phyloP scores from a whole-genome alignment of 2,329 filamentous ascomycete genomes.

The Lasiodiplodia gonubiensis region DNA sequence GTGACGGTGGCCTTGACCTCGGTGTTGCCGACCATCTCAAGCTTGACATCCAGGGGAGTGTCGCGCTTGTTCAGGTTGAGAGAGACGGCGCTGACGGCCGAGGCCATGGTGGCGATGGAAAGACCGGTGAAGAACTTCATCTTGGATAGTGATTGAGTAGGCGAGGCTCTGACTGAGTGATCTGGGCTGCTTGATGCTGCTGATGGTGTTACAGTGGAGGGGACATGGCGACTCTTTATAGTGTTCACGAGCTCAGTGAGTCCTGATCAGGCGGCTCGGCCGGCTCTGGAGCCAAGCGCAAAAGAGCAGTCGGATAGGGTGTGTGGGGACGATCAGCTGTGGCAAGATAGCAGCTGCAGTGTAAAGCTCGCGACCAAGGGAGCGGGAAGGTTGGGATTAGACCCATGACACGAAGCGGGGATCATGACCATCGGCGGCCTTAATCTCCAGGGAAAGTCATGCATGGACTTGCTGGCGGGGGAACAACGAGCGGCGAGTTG shows the following conservation, averaged over 20 bases:
- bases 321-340: constrained; percentile 19
- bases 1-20: constrained; percentile 60
- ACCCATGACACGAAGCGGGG: constrained; percentile 8
- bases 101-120: constrained; percentile 10
- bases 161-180: constrained; percentile 11
- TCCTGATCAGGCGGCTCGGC: constrained; percentile 19
- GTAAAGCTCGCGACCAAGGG: background rate
- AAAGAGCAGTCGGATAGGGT: constrained; percentile 11
- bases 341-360: constrained; percentile 25
- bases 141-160: background rate
- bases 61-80: constrained; percentile 19
- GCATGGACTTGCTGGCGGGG: constrained; percentile 8
- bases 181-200: constrained; percentile 26
- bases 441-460: constrained; percentile 17
- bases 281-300: constrained; percentile 6
- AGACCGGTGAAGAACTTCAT: constrained; percentile 12
- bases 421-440: background rate
- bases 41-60: constrained; percentile 17
- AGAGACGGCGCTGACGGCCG: constrained; percentile 1
- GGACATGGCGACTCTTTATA: constrained; percentile 17
- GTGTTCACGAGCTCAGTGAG: background rate
- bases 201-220: background rate
- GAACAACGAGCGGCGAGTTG: background rate
- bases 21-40: constrained; percentile 54
- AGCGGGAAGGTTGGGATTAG: constrained; percentile 4